These are phyloP conservation scores for Fusarium musae DNA, from an alignment of 2,329 filamentous ascomycete genomes.

Conservation along the genomic window DNA sequence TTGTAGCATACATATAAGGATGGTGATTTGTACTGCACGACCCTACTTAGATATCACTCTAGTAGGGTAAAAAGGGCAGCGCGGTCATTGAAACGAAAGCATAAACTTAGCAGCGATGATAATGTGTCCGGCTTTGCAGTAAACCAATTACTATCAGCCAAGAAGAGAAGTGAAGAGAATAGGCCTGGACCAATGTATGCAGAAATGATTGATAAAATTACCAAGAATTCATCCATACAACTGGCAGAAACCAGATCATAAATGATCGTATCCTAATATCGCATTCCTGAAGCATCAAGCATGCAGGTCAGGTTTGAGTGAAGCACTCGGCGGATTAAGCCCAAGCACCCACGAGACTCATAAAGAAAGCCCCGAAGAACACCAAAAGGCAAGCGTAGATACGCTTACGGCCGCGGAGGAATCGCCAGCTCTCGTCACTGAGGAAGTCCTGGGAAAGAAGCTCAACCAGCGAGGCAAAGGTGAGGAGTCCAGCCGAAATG, in stretches of 20 bases:
- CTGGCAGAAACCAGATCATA: background rate
- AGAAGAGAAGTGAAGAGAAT: background rate
- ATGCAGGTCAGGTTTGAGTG: background rate
- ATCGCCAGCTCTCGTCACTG: slow-evolving; percentile 70
- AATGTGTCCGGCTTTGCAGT: background rate
- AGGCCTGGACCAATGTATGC: background rate
- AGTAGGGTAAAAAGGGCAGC: background rate
- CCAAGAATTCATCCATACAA: background rate
- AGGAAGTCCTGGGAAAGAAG: slow-evolving; percentile 78
- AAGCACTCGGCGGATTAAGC: slow-evolving; percentile 53
- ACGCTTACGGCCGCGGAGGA: slow-evolving; percentile 63
- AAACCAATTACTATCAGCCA: background rate
- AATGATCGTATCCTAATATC: background rate
- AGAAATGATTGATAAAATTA: background rate
- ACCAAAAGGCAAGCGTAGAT: slow-evolving; percentile 67
- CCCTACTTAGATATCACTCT: background rate
- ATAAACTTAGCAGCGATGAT: background rate
- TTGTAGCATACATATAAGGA: slow-evolving; percentile 2
- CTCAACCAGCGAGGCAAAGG: slow-evolving; percentile 78
- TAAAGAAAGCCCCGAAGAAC: slow-evolving; percentile 68
- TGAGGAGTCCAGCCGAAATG: slow-evolving; percentile 75
- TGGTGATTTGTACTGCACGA: background rate
- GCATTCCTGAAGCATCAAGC: background rate
- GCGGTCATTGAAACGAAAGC: background rate
- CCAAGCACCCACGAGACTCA: slow-evolving; percentile 74